Evolutionary conservation across 2,329 filamentous ascomycete species (phyloP).

Genomic region (Metarhizium sp.): DNA sequence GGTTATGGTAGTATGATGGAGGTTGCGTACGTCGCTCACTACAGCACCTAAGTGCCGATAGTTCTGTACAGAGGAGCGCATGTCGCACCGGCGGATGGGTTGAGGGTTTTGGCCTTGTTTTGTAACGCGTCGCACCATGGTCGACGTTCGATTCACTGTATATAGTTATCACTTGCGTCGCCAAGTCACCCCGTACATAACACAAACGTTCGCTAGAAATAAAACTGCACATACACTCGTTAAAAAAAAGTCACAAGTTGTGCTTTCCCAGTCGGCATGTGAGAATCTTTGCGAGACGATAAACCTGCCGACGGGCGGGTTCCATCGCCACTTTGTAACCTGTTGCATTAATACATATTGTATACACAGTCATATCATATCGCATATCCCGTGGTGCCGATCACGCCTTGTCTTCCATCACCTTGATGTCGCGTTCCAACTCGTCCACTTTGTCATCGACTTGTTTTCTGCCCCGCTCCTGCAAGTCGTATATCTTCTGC

Average conservation of each 20-base stretch:
- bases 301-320: too few species aligned
- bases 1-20: constrained; percentile 41
- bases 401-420: constrained; percentile 3
- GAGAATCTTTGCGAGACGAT: neutral
- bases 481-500: constrained; percentile 24
- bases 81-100: neutral
- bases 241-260: neutral
- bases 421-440: constrained; percentile 2
- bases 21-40: constrained; percentile 39
- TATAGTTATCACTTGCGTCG: constrained; percentile 8
- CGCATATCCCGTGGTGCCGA: neutral
- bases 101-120: neutral
- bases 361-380: neutral
- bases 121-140: neutral
- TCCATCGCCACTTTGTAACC: neutral
- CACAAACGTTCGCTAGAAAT: neutral
- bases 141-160: constrained; percentile 5
- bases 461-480: constrained; percentile 14
- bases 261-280: neutral
- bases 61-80: neutral
- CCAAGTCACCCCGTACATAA: constrained; percentile 3
- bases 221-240: neutral
- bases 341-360: neutral
- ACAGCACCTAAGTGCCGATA: constrained; percentile 10
- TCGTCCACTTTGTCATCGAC: constrained; percentile 11